Conservation (phyloP, 495 filamentous ascomycete genomes). For the Aspergillus panamensis region DNA sequence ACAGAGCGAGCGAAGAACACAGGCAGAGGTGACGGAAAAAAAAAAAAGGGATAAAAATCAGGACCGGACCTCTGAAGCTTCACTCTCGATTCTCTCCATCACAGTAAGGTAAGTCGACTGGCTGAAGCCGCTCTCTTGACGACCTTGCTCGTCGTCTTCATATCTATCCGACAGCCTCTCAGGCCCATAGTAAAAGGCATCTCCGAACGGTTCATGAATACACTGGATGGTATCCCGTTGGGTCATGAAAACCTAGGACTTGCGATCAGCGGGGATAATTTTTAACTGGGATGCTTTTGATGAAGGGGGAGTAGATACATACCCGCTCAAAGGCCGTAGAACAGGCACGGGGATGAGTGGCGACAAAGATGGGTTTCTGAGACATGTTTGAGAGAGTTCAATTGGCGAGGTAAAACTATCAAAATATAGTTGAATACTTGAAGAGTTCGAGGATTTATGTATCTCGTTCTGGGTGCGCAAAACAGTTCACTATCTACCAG, state of each 20-base stretch:
- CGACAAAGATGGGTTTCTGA: constrained; percentile 81
- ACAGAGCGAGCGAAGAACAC: background rate
- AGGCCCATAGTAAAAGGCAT: constrained; percentile 92
- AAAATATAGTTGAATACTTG: too few relatives aligned
- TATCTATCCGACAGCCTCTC: constrained; percentile 78
- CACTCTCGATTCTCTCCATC: constrained; percentile 63
- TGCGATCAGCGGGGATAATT: constrained; percentile 8
- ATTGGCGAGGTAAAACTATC: too few relatives aligned
- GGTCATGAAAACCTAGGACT: constrained; percentile 87
- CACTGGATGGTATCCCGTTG: constrained; percentile 72
- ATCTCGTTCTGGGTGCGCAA: background rate
- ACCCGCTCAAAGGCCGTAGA: constrained; percentile 96
- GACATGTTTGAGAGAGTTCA: constrained; percentile 52
- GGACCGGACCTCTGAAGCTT: constrained; percentile 62
- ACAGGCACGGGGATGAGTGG: constrained; percentile 88
- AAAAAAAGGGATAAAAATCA: constrained; percentile 22
- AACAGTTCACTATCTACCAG: constrained; percentile 20
- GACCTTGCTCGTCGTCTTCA: constrained; percentile 63
- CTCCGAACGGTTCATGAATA: constrained; percentile 93
- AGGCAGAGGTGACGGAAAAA: constrained; percentile 7
- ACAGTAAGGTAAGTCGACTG: constrained; percentile 73
- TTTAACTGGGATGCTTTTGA: background rate
- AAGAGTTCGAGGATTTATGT: too few relatives aligned
- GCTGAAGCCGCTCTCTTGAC: constrained; percentile 70
- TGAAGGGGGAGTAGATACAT: constrained; percentile 21